Evolutionary conservation across 306 rosid species (phyloP), one percentile per base, ranked within the genome.

Genomic region (Lotus japonicus): DNA sequence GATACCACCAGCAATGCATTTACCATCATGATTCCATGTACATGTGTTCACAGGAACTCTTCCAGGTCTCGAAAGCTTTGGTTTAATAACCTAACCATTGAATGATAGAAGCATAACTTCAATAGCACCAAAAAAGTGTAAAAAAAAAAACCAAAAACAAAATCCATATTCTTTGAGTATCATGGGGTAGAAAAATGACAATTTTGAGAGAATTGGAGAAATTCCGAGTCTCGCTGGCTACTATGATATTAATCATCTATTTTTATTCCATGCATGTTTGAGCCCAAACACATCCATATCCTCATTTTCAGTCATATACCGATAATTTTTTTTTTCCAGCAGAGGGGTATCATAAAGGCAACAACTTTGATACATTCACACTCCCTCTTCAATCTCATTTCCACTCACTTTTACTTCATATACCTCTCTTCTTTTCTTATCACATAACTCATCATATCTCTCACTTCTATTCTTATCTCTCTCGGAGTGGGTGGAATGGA

Each of bases 1-100:
- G 53, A 88, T 88, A 71, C 90, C 98, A 70, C 98, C 98, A 36
- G 86, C 90, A 31, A 92, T 83, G 77, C 92, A 79, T 85, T 88
- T 90, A 51, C 97, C 98, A 57, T 92, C 97, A 44, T 35, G 75
- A 78, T 92, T 84, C 98, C 98, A 90, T 57, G 96, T 71, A 74
- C 98, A 92, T 8, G 97, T 90, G 62, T 96, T 90, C 42, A 92
- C 96, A 17, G 97, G 94, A 73, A 86, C 84, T 82, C 98, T 92
- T 80, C 94, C 96, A 62, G 91, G 94, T 76, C 96, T 86, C 0
- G 90, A 85, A 70, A 90, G 91, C 81, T 88, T 92, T 77, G 98
- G 95, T 75, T 92, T 92, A 72, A 92, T 92, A 35, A 92, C 97
- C 98, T 92, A 77, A 26, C 42, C 79, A 78, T 76, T 35, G 60